These are phyloP conservation scores for Lobosporangium transversale DNA, from an alignment of 192 early-diverging fungal species.

Conservation along the genomic window DNA sequence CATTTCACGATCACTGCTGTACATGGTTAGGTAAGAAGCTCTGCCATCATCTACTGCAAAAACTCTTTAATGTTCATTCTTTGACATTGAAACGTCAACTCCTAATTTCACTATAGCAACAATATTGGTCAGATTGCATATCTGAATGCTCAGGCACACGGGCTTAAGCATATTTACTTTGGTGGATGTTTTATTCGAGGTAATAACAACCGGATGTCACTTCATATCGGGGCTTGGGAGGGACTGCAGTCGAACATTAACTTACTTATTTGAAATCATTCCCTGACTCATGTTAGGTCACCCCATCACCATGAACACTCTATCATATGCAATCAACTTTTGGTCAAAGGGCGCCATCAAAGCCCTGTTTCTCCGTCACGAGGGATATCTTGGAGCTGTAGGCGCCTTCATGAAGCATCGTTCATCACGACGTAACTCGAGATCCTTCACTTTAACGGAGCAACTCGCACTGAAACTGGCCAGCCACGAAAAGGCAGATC, in stretches of 20 bases:
- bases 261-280: neutral
- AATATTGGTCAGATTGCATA: constrained; percentile 99
- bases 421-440: constrained; percentile 47
- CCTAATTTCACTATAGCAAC: constrained; percentile 83
- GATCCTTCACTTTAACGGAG: constrained; percentile 42
- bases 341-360: constrained; percentile 97
- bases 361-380: constrained; percentile 95
- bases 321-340: constrained; percentile 96
- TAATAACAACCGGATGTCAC: constrained; percentile 20
- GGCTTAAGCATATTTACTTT: constrained; percentile 92
- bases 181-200: constrained; percentile 97
- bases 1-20: constrained; percentile 89
- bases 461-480: constrained; percentile 39
- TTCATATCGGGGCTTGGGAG: neutral
- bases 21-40: constrained; percentile 82
- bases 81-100: neutral
- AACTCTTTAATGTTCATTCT: neutral
- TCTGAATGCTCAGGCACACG: constrained; percentile 93
- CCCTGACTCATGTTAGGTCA: constrained; percentile 66
- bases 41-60: neutral
- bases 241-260: no score
- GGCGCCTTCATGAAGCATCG: constrained; percentile 73
- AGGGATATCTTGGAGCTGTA: constrained; percentile 95
- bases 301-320: constrained; percentile 96
- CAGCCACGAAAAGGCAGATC: constrained; percentile 18